These are phyloP conservation scores for Polysphondylium violaceum DNA, from an alignment of 78 protist genomes.

Conservation along the genomic window DNA sequence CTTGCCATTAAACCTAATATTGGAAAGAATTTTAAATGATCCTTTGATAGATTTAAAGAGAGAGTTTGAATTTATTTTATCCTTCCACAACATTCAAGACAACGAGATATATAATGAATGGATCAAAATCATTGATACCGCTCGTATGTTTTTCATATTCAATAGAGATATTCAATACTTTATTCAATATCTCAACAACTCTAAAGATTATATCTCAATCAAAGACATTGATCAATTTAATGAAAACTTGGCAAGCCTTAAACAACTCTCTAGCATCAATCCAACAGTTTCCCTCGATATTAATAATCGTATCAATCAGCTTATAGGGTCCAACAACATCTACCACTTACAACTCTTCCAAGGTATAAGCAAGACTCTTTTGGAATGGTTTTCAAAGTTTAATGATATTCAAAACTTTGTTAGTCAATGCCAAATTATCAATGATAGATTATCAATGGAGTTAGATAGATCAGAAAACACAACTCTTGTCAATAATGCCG, in stretches of 20 bases:
- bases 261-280: not conserved
- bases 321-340: not conserved
- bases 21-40: slow-evolving; percentile 4
- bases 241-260: not conserved
- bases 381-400: slow-evolving; percentile 38
- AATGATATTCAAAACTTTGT: slow-evolving; percentile 35
- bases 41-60: slow-evolving; percentile 27
- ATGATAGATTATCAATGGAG: slow-evolving; percentile 33
- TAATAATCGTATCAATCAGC: slow-evolving; percentile 4
- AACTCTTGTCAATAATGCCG: slow-evolving; percentile 21
- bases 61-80: not conserved
- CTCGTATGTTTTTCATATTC: slow-evolving; percentile 3
- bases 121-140: not conserved
- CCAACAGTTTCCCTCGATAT: not conserved
- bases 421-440: slow-evolving; percentile 21
- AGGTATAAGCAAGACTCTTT: not conserved
- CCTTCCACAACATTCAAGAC: not conserved
- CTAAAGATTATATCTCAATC: not conserved
- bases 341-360: slow-evolving; percentile 16
- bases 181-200: not conserved
- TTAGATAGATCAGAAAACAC: slow-evolving; percentile 32
- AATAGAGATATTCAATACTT: slow-evolving; percentile 10
- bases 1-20: not conserved
- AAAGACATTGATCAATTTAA: not conserved
- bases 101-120: not conserved